phyloP scores from a whole-genome alignment of 169 alveolate species.

The Eimeria praecox region DNA sequence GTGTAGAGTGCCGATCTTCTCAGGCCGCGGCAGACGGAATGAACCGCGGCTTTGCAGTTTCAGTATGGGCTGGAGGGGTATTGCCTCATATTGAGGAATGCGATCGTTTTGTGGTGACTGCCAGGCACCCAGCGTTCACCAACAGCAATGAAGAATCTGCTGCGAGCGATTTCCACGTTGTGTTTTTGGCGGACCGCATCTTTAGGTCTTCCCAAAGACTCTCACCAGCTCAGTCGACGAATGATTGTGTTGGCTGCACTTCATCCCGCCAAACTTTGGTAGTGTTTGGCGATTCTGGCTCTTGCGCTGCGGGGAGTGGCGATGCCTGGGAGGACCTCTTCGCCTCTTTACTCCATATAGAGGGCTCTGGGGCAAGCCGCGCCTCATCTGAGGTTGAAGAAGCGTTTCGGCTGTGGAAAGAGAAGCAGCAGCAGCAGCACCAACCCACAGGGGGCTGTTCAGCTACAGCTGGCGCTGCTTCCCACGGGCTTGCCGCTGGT shows the following conservation, averaged over 20 bases:
- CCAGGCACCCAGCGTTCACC: neutral
- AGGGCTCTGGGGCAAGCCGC: neutral
- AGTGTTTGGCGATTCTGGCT: constrained; percentile 41
- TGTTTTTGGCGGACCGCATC: neutral
- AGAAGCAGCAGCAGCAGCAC: neutral
- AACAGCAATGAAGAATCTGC: neutral
- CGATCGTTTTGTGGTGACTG: neutral
- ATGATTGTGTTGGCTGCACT: neutral
- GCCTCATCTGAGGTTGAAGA: neutral
- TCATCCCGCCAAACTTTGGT: constrained; percentile 10
- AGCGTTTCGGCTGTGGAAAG: neutral
- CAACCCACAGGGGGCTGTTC: neutral
- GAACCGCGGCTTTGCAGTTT: constrained; percentile 37
- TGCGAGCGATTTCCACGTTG: neutral
- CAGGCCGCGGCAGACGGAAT: neutral
- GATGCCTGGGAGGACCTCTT: constrained; percentile 5
- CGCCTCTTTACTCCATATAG: neutral
- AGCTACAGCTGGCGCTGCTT: neutral
- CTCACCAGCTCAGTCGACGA: neutral
- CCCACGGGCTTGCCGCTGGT: constrained; percentile 22
- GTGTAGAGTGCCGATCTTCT: neutral
- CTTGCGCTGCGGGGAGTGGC: neutral
- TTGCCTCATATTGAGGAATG: neutral
- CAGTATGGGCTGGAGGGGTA: constrained; percentile 29
- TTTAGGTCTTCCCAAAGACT: neutral